phyloP scores from a whole-genome alignment of 139 green algal genomes.

The Tetraselmis striata region DNA sequence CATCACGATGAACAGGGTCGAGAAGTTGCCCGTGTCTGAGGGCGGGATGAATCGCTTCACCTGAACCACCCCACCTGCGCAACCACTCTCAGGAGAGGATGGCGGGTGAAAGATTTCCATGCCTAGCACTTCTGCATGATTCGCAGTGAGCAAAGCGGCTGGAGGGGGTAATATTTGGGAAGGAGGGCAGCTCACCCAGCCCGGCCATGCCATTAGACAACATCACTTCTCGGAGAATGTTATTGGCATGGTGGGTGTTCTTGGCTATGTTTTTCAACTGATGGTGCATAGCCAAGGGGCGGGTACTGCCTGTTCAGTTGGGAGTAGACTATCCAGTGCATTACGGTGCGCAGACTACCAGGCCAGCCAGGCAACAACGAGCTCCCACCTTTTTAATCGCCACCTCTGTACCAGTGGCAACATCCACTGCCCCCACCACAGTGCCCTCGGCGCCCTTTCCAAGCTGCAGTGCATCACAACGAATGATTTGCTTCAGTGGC shows the following conservation, averaged over 20 bases:
- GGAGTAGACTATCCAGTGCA: no score
- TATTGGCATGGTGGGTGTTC: not conserved
- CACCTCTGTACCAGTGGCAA: not conserved
- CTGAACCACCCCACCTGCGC: not conserved
- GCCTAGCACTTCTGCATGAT: no score
- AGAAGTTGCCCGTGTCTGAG: not conserved
- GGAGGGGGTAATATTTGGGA: no score
- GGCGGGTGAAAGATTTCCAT: no score
- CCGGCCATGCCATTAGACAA: not conserved
- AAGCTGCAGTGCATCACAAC: not conserved
- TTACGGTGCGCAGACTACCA: no score
- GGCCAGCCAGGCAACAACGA: no score
- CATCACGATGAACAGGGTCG: not conserved
- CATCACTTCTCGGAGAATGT: not conserved
- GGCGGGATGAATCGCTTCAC: not conserved
- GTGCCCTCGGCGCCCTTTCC: not conserved
- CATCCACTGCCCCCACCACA: not conserved
- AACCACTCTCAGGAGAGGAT: no score
- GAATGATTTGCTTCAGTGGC: no score
- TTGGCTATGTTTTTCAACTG: not conserved
- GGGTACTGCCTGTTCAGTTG: no score
- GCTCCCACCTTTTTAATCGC: not conserved
- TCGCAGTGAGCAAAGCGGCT: no score
- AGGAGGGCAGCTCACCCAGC: not conserved
- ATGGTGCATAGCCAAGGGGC: no score